Evolutionary conservation across 352 stramenopile species (phyloP).

Genomic region (Phytophthora sp.): DNA sequence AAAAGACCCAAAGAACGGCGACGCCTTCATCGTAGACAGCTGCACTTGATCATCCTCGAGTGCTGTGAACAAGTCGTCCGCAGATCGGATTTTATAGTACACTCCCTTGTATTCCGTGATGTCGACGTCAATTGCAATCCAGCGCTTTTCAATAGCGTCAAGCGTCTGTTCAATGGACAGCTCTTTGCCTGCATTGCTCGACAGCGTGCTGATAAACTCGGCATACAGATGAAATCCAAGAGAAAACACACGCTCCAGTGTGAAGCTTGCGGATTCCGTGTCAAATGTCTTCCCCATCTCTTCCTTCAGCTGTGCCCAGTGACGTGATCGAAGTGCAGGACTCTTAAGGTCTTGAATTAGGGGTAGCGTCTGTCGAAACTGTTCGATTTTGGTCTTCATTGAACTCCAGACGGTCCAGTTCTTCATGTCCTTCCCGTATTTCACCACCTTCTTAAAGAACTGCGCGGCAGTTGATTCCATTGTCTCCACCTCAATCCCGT

Average conservation of each 20-base stretch:
- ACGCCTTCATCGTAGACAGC: conserved; percentile 94
- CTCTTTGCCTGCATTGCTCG: conserved; percentile 92
- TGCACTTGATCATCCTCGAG: conserved; percentile 93
- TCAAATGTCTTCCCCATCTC: conserved; percentile 89
- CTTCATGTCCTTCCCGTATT: conserved; percentile 94
- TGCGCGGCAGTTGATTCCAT: conserved; percentile 91
- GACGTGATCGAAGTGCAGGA: conserved; percentile 82
- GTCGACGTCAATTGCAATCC: conserved; percentile 88
- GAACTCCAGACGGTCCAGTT: conserved; percentile 91
- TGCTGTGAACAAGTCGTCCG: conserved; percentile 91
- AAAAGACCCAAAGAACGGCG: conserved; percentile 93
- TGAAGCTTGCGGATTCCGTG: conserved; percentile 76
- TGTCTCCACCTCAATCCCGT: conserved; percentile 91
- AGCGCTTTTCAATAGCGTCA: conserved; percentile 89
- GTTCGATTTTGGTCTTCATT: conserved; percentile 94
- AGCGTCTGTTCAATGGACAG: conserved; percentile 92
- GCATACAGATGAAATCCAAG: conserved; percentile 88
- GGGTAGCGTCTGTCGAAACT: conserved; percentile 92
- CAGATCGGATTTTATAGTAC: conserved; percentile 93
- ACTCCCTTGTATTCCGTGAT: conserved; percentile 93
- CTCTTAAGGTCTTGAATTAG: conserved; percentile 94
- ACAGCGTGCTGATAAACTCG: conserved; percentile 93
- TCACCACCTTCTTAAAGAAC: conserved; percentile 94
- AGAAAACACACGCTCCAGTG: conserved; percentile 87
- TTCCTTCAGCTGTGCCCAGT: conserved; percentile 91